A percentile compares a stretch with the other conserved stretches of the same genome.
Conservation (phyloP, 192 early-diverging fungal genomes). For the Backusella psychrophila region DNA sequence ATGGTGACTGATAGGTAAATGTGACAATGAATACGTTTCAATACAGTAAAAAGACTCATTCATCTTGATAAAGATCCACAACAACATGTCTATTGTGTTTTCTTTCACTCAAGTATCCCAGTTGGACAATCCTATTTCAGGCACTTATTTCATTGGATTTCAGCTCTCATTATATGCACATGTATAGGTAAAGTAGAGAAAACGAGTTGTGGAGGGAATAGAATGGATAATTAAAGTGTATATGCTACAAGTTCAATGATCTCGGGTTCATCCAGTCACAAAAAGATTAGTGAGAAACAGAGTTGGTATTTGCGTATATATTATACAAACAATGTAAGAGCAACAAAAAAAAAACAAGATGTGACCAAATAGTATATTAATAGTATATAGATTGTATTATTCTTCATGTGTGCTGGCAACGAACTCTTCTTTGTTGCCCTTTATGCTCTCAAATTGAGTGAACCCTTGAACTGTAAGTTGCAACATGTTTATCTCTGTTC, state of each 20-base stretch:
- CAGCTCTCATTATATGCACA: constrained; percentile 97
- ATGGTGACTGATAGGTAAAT: constrained; percentile 96
- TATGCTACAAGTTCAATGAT: constrained; percentile 62
- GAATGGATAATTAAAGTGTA: neutral
- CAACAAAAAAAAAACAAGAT: neutral
- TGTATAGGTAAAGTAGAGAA: constrained; percentile 72
- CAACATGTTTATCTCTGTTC: too few species aligned
- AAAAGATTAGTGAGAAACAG: constrained; percentile 71
- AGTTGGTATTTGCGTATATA: constrained; percentile 85
- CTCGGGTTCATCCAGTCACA: constrained; percentile 86
- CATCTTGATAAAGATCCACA: constrained; percentile 57
- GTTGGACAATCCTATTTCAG: constrained; percentile 78
- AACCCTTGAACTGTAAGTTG: constrained; percentile 30
- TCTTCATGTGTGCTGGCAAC: constrained; percentile 89
- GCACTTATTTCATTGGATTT: constrained; percentile 91
- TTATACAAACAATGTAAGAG: constrained; percentile 82
- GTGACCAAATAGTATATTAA: neutral
- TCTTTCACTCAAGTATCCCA: constrained; percentile 66
- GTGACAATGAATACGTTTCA: neutral
- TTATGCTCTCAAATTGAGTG: constrained; percentile 56
- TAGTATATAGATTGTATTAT: constrained; percentile 68
- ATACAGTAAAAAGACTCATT: too few species aligned
- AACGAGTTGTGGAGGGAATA: neutral
- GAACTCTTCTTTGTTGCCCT: constrained; percentile 89
- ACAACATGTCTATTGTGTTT: constrained; percentile 91